Evolutionary conservation across 805 yeast species (phyloP).

Genomic region (Tetrapisispora taiwanensis): DNA sequence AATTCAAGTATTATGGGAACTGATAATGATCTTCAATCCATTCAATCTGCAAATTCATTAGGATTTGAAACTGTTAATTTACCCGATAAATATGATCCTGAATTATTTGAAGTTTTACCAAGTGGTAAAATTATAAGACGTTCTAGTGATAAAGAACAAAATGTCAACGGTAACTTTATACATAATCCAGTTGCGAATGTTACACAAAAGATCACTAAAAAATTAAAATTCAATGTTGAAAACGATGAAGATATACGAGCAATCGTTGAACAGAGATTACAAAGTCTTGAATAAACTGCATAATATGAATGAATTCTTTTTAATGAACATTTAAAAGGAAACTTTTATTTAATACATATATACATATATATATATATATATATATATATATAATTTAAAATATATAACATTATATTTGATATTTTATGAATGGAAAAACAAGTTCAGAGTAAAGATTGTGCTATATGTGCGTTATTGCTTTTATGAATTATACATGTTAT

Average conservation of each 20-base stretch:
- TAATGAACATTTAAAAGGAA: no score
- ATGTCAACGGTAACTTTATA: not conserved
- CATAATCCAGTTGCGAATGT: not conserved
- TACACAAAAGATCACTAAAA: constrained; percentile 21
- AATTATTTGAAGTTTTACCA: constrained; percentile 51
- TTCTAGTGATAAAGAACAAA: constrained; percentile 12
- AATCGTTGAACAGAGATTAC: constrained; percentile 42
- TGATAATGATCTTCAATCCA: not conserved
- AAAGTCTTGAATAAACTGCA: constrained; percentile 26
- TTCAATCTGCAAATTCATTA: not conserved
- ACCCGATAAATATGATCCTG: constrained; percentile 12
- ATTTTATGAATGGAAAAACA: no score
- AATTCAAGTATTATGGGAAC: not conserved
- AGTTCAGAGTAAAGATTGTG: no score
- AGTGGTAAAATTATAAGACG: constrained; percentile 57
- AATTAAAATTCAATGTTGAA: constrained; percentile 29
- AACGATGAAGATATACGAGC: constrained; percentile 41
- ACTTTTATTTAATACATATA: no score
- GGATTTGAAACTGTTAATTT: not conserved
- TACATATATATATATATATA: no score
- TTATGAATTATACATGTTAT: no score
- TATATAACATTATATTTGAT: no score
- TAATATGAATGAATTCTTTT: not conserved
- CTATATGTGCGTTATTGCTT: no score
- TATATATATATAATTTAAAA: no score